A percentile compares a stretch with the other conserved stretches of the same genome.
Conservation (phyloP, 768 basidiomycete genomes). For the Grammothele lineata region DNA sequence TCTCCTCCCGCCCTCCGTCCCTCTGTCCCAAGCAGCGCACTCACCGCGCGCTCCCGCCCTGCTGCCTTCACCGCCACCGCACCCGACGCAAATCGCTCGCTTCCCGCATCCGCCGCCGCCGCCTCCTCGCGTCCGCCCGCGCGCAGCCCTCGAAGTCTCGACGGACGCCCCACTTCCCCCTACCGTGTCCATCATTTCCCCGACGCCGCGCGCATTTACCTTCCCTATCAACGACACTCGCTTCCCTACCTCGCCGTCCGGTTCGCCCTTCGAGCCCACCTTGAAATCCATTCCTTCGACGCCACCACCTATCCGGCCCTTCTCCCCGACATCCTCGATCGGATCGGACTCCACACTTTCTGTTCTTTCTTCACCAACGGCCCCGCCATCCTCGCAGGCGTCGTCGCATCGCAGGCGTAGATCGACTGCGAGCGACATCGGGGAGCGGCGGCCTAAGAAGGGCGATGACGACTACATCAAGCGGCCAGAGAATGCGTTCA, state of each 20-base stretch:
- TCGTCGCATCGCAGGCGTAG: slow-evolving; percentile 31
- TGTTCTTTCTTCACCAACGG: slow-evolving; percentile 25
- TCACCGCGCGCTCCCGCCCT: not conserved
- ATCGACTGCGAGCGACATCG: slow-evolving; percentile 32
- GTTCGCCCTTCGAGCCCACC: slow-evolving; percentile 73
- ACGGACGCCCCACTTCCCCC: slow-evolving; percentile 56
- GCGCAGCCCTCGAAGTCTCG: slow-evolving; percentile 69
- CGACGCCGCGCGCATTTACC: slow-evolving; percentile 67
- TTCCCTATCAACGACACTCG: slow-evolving; percentile 43
- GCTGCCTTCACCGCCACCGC: not conserved
- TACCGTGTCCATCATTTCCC: slow-evolving; percentile 52
- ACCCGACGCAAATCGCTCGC: too few species aligned
- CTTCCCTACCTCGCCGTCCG: slow-evolving; percentile 64
- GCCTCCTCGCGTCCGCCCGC: slow-evolving; percentile 15
- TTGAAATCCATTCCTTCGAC: slow-evolving; percentile 42
- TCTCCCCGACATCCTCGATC: slow-evolving; percentile 40
- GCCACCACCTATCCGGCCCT: slow-evolving; percentile 37
- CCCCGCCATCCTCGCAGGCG: slow-evolving; percentile 25
- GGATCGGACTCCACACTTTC: slow-evolving; percentile 32
- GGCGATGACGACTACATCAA: slow-evolving; percentile 84
- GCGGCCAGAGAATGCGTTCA: slow-evolving; percentile 82
- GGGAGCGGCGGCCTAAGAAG: slow-evolving; percentile 42
- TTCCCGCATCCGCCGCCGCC: slow-evolving; percentile 8
- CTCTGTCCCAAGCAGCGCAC: not conserved
- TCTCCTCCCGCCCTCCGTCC: not conserved